phyloP scores from a whole-genome alignment of 495 filamentous ascomycete genomes.

The Podospora australis region DNA sequence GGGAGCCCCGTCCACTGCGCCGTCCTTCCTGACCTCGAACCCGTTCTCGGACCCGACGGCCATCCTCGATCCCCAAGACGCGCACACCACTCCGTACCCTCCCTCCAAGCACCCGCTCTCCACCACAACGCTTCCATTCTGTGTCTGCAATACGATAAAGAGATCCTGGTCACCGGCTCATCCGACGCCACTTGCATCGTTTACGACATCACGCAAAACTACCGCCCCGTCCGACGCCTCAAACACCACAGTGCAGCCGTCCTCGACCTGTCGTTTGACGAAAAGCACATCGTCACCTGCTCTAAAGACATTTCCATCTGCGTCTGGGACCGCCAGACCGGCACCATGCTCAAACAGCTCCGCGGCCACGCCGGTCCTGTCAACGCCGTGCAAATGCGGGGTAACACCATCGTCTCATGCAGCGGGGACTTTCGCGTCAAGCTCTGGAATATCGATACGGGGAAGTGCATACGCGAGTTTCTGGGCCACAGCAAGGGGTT shows the following conservation, averaged over 20 bases:
- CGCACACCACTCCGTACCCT: constrained; percentile 39
- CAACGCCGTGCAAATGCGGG: constrained; percentile 90
- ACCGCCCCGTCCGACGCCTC: constrained; percentile 71
- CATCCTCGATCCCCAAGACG: constrained; percentile 15
- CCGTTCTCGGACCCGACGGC: constrained; percentile 10
- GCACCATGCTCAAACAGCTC: constrained; percentile 64
- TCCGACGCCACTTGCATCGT: constrained; percentile 89
- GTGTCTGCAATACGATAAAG: constrained; percentile 87
- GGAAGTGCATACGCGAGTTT: constrained; percentile 82
- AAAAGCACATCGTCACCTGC: constrained; percentile 87
- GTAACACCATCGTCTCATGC: constrained; percentile 83
- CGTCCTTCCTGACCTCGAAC: constrained; percentile 32
- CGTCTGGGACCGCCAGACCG: constrained; percentile 83
- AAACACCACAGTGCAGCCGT: constrained; percentile 76
- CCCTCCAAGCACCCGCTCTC: constrained; percentile 41
- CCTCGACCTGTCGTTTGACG: constrained; percentile 86
- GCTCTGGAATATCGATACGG: constrained; percentile 86
- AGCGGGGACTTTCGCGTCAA: constrained; percentile 89
- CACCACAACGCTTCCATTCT: constrained; percentile 86
- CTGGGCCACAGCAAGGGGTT: constrained; percentile 79
- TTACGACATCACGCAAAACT: constrained; percentile 73
- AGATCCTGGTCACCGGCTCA: constrained; percentile 89
- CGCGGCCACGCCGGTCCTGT: constrained; percentile 83
- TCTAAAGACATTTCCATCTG: constrained; percentile 90
- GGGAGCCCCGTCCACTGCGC: constrained; percentile 43